Evolutionary conservation across 768 basidiomycete genomes (phyloP).

Genomic region (Hygrophoropsis aurantiaca): DNA sequence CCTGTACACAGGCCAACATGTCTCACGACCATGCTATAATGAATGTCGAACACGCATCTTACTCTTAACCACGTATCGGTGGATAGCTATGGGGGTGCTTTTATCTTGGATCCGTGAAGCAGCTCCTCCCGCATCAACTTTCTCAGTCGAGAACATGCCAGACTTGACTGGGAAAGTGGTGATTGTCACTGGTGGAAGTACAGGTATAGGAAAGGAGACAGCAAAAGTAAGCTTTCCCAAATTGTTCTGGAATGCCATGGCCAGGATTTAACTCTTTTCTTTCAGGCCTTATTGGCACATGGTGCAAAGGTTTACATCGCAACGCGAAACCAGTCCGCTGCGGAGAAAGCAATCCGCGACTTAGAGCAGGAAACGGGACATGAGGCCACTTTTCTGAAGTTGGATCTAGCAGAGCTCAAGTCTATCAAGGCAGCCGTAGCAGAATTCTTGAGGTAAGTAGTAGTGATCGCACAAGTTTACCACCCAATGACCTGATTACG

Average conservation of each 20-base stretch:
- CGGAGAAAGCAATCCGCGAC: constrained; percentile 27
- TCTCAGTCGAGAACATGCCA: constrained; percentile 28
- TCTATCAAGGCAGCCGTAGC: constrained; percentile 34
- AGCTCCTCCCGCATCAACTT: constrained; percentile 24
- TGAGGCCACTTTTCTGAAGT: constrained; percentile 30
- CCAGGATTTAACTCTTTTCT: background rate
- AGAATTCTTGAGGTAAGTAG: constrained; percentile 24
- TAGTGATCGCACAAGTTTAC: background rate
- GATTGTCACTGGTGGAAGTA: constrained; percentile 35
- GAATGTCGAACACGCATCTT: no score
- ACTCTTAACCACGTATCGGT: no score
- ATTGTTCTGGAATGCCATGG: no score
- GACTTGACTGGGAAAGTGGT: constrained; percentile 34
- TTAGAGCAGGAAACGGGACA: constrained; percentile 33
- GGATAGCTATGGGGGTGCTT: constrained; percentile 9
- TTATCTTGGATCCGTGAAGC: constrained; percentile 9
- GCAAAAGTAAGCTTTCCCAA: constrained; percentile 9
- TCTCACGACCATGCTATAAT: no score
- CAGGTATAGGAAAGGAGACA: constrained; percentile 29
- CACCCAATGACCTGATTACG: background rate
- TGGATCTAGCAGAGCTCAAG: constrained; percentile 38
- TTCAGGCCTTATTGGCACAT: constrained; percentile 25
- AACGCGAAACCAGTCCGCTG: constrained; percentile 21
- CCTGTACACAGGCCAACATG: no score
- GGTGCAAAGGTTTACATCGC: constrained; percentile 38